Base-by-base conservation (phyloP, 495 filamentous ascomycete species). In the Letharia lupina region DNA sequence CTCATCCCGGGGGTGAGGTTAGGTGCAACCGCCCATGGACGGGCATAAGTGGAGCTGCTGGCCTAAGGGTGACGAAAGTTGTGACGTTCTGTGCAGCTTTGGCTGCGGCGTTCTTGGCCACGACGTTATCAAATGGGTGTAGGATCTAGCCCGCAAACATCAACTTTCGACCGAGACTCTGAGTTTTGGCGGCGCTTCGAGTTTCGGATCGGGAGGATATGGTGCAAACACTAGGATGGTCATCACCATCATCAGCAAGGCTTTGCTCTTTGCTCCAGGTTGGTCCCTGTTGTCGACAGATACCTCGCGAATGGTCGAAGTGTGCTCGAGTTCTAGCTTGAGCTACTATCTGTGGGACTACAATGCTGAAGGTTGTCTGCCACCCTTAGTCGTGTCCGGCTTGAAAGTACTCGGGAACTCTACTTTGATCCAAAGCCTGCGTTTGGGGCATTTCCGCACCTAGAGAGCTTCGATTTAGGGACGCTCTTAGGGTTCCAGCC, bases 1-100 rank as follows among this genome's bases (percentile, higher is more conserved):
- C 71, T 12, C 68, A 80, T 10, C 15, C 57, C 28, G 39, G 33
- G 6, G 28, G 16, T 41, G 37, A 11, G 13, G 18, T 60, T 40
- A 60, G 8, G 18, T 61, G 59, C n/a, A 61, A 45, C 7, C 31
- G 39, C 28, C 59, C 59, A 10, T 28, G 59, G 42, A 16, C 39
- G 28, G 20, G 39, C 42, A 61, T 61, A 7, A 61, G 39, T 28
- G 42, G 39, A 44, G 31, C 59, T 10, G 15, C 54, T 37, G 54
- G 33, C 7, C 54, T 37, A 3, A 57, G 33, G 15, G 33, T 37
- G 33, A 57, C 15, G 54, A 8, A 3, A 35, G 15, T 20, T 20
- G 33, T 57, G 16, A 33, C 33, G 13, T 37, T 57, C 5, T 37
- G 2, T 11, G 54, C 16, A 33, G 54, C 54, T 35, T 57, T 57